phyloP scores from a whole-genome alignment of 768 basidiomycete species.

The Lactifluus rugatus region DNA sequence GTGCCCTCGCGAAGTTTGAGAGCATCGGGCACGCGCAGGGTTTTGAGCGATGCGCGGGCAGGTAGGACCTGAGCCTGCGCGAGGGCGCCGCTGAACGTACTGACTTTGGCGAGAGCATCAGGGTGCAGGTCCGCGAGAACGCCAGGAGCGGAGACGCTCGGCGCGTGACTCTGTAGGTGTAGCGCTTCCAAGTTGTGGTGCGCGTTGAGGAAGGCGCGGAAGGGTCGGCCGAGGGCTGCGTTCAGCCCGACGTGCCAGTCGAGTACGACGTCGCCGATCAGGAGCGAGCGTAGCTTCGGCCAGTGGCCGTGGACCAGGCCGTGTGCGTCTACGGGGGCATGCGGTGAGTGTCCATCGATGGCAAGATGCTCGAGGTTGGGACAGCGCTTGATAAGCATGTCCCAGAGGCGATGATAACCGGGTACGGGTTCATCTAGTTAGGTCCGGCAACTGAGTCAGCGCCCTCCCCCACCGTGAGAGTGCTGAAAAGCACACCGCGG shows the following conservation, averaged over 20 bases:
- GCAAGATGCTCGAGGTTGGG: slow-evolving; percentile 57
- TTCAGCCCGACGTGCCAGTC: slow-evolving; percentile 37
- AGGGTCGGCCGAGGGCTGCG: slow-evolving; percentile 40
- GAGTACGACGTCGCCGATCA: slow-evolving; percentile 56
- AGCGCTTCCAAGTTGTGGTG: slow-evolving; percentile 44
- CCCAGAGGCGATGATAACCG: slow-evolving; percentile 48
- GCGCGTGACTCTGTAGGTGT: slow-evolving; percentile 35
- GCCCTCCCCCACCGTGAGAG: no score
- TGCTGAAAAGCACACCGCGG: slow-evolving; percentile 36
- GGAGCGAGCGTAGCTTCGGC: slow-evolving; percentile 52
- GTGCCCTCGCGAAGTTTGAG: slow-evolving; percentile 61
- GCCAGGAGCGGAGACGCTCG: slow-evolving; percentile 14
- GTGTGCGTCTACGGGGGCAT: slow-evolving; percentile 44
- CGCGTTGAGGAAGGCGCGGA: slow-evolving; percentile 58
- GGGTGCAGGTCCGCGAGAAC: slow-evolving; percentile 21
- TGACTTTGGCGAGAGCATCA: slow-evolving; percentile 21
- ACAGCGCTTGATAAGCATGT: slow-evolving; percentile 58
- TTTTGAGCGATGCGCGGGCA: slow-evolving; percentile 33
- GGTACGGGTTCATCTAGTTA: slow-evolving; percentile 39
- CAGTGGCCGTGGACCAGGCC: slow-evolving; percentile 52
- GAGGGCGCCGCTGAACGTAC: slow-evolving; percentile 56
- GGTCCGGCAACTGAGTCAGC: slow-evolving; percentile 1
- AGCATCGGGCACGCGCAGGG: slow-evolving; percentile 54
- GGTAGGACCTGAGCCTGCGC: slow-evolving; percentile 57
- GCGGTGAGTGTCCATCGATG: slow-evolving; percentile 43